Conservation (phyloP, 2,329 filamentous ascomycete species). For the Penicillium nordicum region DNA sequence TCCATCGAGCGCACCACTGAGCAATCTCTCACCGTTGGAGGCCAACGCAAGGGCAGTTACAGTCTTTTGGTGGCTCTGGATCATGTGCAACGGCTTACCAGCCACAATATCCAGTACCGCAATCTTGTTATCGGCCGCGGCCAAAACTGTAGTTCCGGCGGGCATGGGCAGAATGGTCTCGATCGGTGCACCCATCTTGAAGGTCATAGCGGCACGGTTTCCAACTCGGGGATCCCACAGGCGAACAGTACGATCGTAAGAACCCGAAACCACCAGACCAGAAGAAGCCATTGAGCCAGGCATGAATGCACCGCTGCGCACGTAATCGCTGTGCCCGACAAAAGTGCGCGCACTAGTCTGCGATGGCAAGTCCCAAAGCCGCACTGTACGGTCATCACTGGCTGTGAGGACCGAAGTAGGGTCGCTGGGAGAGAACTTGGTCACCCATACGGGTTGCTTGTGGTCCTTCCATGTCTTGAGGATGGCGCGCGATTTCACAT, state of each 20-base stretch:
- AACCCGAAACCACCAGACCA: conserved; percentile 79
- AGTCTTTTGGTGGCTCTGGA: conserved; percentile 96
- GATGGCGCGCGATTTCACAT: conserved; percentile 83
- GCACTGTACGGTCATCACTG: conserved; percentile 87
- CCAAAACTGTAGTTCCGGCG: conserved; percentile 80
- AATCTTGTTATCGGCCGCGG: conserved; percentile 79
- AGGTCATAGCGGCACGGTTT: conserved; percentile 74
- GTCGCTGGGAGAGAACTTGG: conserved; percentile 85
- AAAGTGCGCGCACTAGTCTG: conserved; percentile 74
- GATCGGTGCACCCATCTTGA: conserved; percentile 87
- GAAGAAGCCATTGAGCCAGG: conserved; percentile 59
- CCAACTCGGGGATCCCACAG: conserved; percentile 86
- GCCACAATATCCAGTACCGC: conserved; percentile 90
- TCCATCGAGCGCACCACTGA: conserved; percentile 87
- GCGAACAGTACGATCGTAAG: conserved; percentile 90
- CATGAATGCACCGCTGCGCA: conserved; percentile 82
- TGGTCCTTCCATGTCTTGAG: conserved; percentile 93
- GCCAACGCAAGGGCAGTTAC: conserved; percentile 83
- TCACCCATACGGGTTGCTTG: conserved; percentile 89
- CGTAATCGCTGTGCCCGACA: conserved; percentile 86
- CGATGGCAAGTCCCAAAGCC: conserved; percentile 88
- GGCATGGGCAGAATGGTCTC: conserved; percentile 85
- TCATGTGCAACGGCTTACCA: conserved; percentile 78
- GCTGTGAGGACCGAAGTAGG: conserved; percentile 83
- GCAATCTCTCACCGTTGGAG: conserved; percentile 72